Base-by-base conservation (phyloP, 2,329 filamentous ascomycete species). In the Botrytis hyacinthi region DNA sequence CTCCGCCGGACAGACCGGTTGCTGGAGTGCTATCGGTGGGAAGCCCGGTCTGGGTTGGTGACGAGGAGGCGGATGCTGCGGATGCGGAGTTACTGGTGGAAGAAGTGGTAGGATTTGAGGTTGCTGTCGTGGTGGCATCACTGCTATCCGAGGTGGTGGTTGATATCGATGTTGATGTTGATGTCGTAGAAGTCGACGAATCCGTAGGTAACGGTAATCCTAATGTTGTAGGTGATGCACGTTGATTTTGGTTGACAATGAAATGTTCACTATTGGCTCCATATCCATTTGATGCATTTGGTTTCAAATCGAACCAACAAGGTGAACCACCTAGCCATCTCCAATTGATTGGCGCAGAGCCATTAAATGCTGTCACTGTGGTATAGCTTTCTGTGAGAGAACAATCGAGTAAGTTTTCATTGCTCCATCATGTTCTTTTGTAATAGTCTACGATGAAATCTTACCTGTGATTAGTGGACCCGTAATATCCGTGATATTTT, bases 231-330 rank as follows among this genome's bases (percentile, higher is more conserved):
- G 69, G 57, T n/a, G 42, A 63, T 10, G 57, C 37, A 44, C 57
- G 69, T 37, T 61, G 20, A 40, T 29, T 71, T 32, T 61, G 69
- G 35, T 71, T 18, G 7, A 71, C 57, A 26, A 32, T 35, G 20
- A 71, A 71, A 22, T 71, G 69, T n/a, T 71, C 60, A 61, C 76
- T 77, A 40, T 77, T 76, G 0, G 73, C 73, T 26, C 76, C 77
- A 29, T 60, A 57, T 2, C 75, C 76, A 10, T 57, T 60, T 5
- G 71, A 57, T 12, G 51, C 62, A 51, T 77, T 73, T 37, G 76
- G 77, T 42, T 74, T 71, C 26, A 78, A 67, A 68, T 78, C 73
- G 44, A 76, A 78, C 51, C 74, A 75, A 51, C 77, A 78, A n/a
- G 72, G 70, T 3, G 73, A 68, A 0, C 74, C 60, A 22, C 74